Percentiles rank a stretch among this genome's conserved stretches.
Conservation (phyloP, 495 filamentous ascomycete genomes). For the Chaetomium cochliodes region DNA sequence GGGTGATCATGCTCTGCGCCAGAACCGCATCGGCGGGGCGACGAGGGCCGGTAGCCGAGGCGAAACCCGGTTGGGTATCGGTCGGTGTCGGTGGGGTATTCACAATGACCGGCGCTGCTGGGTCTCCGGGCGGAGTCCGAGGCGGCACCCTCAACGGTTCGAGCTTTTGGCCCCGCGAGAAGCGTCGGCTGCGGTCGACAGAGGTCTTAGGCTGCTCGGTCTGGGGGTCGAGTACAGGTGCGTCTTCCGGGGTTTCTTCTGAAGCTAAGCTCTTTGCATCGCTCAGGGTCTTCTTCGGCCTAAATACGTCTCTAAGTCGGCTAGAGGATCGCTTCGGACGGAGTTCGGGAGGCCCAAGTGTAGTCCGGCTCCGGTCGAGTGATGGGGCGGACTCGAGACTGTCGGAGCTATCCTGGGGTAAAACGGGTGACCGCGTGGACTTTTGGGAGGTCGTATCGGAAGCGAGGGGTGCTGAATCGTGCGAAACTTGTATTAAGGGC, state of each 20-base stretch:
- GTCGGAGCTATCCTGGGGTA: slow-evolving; percentile 28
- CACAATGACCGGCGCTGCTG: slow-evolving; percentile 50
- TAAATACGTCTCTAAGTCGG: slow-evolving; percentile 49
- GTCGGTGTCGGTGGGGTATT: slow-evolving; percentile 59
- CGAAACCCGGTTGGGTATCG: slow-evolving; percentile 34
- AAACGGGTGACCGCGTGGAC: slow-evolving; percentile 24
- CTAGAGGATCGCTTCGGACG: slow-evolving; percentile 44
- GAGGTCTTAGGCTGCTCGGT: slow-evolving; percentile 16
- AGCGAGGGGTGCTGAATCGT: slow-evolving; percentile 45
- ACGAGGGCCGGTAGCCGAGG: slow-evolving; percentile 33
- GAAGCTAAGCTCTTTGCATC: slow-evolving; percentile 25
- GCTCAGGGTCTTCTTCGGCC: slow-evolving; percentile 36
- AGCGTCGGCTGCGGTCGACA: slow-evolving; percentile 26
- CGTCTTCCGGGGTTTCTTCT: neutral
- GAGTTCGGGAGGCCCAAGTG: slow-evolving; percentile 36
- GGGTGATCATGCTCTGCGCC: slow-evolving; percentile 71
- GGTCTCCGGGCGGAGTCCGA: slow-evolving; percentile 46
- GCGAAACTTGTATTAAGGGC: slow-evolving; percentile 62
- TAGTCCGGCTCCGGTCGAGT: slow-evolving; percentile 34
- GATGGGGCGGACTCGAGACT: slow-evolving; percentile 28
- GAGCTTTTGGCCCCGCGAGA: slow-evolving; percentile 38
- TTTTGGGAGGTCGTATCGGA: slow-evolving; percentile 27
- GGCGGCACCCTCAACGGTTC: slow-evolving; percentile 40
- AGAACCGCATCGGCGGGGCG: slow-evolving; percentile 40
- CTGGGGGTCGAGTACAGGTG: slow-evolving; percentile 8